Percentiles rank a stretch among this genome's conserved stretches.
These are phyloP conservation scores for Colletotrichum sp. DNA, from an alignment of 2,329 filamentous ascomycete genomes.

Conservation along the genomic window DNA sequence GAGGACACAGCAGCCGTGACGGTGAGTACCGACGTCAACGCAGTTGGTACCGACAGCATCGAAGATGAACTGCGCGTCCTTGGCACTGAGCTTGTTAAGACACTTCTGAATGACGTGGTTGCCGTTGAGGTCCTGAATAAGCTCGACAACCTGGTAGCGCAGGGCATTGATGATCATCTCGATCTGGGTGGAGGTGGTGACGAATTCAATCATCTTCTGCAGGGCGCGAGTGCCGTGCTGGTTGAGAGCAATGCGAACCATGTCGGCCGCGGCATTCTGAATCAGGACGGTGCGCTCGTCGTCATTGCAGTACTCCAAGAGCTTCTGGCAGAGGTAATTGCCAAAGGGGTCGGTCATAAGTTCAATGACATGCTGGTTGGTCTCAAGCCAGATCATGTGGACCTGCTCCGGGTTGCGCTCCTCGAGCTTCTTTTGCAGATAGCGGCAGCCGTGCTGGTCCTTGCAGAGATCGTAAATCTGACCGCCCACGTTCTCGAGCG, in stretches of 20 bases:
- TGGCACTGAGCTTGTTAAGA: conserved; percentile 86
- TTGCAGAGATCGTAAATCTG: conserved; percentile 93
- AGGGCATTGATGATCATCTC: conserved; percentile 87
- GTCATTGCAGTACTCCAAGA: conserved; percentile 93
- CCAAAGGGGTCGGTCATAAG: conserved; percentile 99
- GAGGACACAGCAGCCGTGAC: conserved; percentile 96
- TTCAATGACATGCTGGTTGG: conserved; percentile 91
- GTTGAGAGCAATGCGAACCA: conserved; percentile 94
- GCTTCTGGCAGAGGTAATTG: conserved; percentile 98
- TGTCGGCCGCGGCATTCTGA: conserved; percentile 83
- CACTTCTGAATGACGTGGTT: conserved; percentile 99
- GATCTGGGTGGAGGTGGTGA: conserved; percentile 85
- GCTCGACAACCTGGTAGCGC: conserved; percentile 82
- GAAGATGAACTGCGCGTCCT: conserved; percentile 95
- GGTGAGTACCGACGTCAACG: conserved; percentile 91
- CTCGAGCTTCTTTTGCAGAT: conserved; percentile 96
- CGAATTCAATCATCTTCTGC: conserved; percentile 99
- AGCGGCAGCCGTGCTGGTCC: conserved; percentile 97
- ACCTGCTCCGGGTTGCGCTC: conserved; percentile 84
- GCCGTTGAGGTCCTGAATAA: conserved; percentile 97
- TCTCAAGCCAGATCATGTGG: conserved; percentile 93
- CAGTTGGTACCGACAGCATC: conserved; percentile 88
- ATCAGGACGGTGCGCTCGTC: conserved; percentile 94
- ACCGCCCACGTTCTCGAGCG: conserved; percentile 79
- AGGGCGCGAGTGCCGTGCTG: conserved; percentile 95